Base-by-base conservation (phyloP, 1,284 basidiomycete species). In the Ceratobasidium sp. region DNA sequence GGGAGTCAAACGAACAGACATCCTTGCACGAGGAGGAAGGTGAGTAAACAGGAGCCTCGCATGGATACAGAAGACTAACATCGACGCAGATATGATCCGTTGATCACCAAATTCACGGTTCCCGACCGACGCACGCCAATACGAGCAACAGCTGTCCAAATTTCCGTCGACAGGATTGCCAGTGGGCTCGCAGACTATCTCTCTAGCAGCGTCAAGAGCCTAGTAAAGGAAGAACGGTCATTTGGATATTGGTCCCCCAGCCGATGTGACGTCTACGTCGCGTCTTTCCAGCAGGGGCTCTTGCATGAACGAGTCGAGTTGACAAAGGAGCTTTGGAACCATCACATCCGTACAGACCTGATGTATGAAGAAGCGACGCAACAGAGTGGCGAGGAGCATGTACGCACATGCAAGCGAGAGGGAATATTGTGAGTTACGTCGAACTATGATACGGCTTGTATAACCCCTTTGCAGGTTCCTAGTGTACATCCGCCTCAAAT, bases 201-300 rank as follows among this genome's bases (percentile, higher is more conserved):
- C 77, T 88, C 87, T 63, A 84, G 87, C 0, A 88, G 89, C 1
- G 85, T 92, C 30, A 87, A 88, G 77, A 84, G 84, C 0, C 82
- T 92, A 9, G 81, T 92, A 64, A 92, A 91, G 77, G 91, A 94
- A 77, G 86, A 89, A 74, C 86, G 88, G 18, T 92, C 92, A 0
- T 94, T 94, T 75, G 93, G 93, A 0, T 91, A 88, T 75, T 95
- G 91, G 90, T 92, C 91, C 78, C 92, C 93, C 21, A 85, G 92
- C 14, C 84, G 92, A 48, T 95, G 92, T 76, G 93, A 93, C 75
- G 92, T 93, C 16, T 94, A 93, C 75, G 83, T 95, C 16, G 88
- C 93, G 18, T 91, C 91, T 0, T 92, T 91, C 75, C 88, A 91
- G 71, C 84, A 87, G 0, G 92, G 92, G 12, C 85, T 89, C 77